Base-by-base conservation (phyloP, 106 monocot genomes). In the Phalaenopsis equestris region DNA sequence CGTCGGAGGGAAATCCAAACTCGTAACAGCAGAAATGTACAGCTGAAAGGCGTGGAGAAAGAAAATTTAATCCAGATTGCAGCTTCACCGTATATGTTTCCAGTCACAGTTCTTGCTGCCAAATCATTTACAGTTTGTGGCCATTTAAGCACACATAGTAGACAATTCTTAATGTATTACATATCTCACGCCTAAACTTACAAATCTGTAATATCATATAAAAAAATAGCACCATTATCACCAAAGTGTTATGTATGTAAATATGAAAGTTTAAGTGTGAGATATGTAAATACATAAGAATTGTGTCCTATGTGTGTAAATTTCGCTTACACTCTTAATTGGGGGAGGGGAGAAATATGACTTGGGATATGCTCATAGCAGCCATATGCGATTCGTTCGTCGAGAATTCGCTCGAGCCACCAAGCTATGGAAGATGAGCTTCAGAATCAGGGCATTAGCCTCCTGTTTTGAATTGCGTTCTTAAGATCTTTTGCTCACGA, bases 401-500 rank as follows among this genome's bases (percentile, higher is more conserved):
- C 57, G 17, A 19, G 57, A 57, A 15, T 57, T 61, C 4, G n/a
- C 23, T 65, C 23, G 2, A 24, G 21, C 7, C 24, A n/a, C 21
- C n/a, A 8, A 65, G 64, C 64, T 6, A 65, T 21, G 64, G 64
- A 65, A 30, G 6, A 6, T 65, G 21, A 65, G 11, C 4, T 48
- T 48, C 80, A 45, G 9, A 52, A 67, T 19, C 84, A 74, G 42
- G 84, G 84, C 58, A 30, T 30, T 30, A 30, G 75, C 78, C 56
- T 86, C 90, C 48, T 80, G 82, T 58, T 77, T 75, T 55, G 75
- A 56, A 21, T 17, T 42, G 14, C 81, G 57, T 8, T 84, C 73
- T 2, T 30, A 77, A 6, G 56, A 73, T 41, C 78, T 85, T 87
- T 77, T 90, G 92, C 93, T 82, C 73, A 96, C 91, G 83, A 96